Evolutionary conservation across 2,329 filamentous ascomycete genomes (phyloP), one percentile per base, ranked within the genome.

Genomic region (Phaeosphaeriaceae sp.): DNA sequence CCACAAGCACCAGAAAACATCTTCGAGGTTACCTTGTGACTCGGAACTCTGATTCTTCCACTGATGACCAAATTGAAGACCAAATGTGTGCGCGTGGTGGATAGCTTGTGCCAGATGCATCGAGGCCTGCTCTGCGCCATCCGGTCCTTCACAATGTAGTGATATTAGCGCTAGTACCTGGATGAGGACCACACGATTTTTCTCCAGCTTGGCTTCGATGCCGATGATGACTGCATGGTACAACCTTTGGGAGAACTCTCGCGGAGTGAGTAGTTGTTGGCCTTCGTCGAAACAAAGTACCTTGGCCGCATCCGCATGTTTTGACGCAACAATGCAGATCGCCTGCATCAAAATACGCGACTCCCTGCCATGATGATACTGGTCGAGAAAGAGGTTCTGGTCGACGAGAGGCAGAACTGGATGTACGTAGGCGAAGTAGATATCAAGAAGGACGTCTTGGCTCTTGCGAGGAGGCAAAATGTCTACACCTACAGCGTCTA

Each of bases 1-100:
- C 80, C 81, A 84, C 1, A 83, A 68, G 62, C 78, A 81, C 81
- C 81, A 84, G 59, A 83, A 84, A 0, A 84, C 66, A 40, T 80
- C 74, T 58, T 83, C 80, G 31, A 80, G 67, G 27, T 79, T 74
- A 13, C 77, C 76, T 48, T 75, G 71, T 1, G 71, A 74, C 27
- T 76, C 74, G 17, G 74, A 76, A 56, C 72, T 76, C 52, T 76
- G 73, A 21, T 75, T 74, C 52, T 76, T 76, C 74, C 75, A 76
- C 47, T 76, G 74, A 25, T 78, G 73, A 7, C 72, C 71, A 21
- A 83, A 79, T 47, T 83, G 81, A 19, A 83, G 73, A 7, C 81
- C 81, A 24, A 83, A 76, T 1, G 81, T 82, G 56, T 83, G 81
- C 3, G 79, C 80, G 59, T 83, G 80, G 48, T 83, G 81, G 51